phyloP scores from a whole-genome alignment of 2,329 filamentous ascomycete species.

The Fusarium bactridioides region DNA sequence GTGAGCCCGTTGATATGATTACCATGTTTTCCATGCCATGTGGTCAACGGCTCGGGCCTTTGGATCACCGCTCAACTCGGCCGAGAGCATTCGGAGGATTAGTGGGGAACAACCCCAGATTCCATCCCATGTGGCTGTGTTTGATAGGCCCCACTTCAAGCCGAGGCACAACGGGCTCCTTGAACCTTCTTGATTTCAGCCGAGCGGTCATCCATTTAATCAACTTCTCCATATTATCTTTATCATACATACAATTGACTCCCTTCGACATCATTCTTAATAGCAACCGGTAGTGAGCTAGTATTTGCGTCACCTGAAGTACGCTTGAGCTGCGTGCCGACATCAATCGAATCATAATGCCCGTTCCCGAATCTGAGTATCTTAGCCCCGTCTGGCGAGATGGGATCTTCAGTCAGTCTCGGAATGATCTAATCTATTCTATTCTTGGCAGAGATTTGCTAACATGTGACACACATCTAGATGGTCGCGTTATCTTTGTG shows the following conservation, averaged over 20 bases:
- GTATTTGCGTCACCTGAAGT: not conserved
- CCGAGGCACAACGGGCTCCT: constrained; percentile 27
- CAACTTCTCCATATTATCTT: not conserved
- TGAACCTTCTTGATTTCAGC: not conserved
- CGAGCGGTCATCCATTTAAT: not conserved
- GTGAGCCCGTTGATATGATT: not conserved
- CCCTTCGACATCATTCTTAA: not conserved
- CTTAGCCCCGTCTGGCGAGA: constrained; percentile 86
- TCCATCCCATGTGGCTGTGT: constrained; percentile 2
- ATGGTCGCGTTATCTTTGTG: constrained; percentile 89
- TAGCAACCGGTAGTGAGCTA: too few species aligned
- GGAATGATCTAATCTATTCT: not conserved
- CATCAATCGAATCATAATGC: constrained; percentile 58
- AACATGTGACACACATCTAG: constrained; percentile 53
- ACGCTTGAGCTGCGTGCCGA: not conserved
- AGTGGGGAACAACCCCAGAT: constrained; percentile 26
- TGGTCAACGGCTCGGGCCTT: constrained; percentile 11
- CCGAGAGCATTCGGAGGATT: constrained; percentile 18
- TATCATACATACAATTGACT: not conserved
- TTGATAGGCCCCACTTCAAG: constrained; percentile 14
- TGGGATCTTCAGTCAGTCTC: constrained; percentile 77
- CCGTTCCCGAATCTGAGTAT: constrained; percentile 75
- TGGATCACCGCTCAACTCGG: constrained; percentile 23
- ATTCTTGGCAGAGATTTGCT: not conserved
- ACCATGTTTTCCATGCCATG: not conserved